Conservation (phyloP, 768 basidiomycete species). For the Russula compacta region DNA sequence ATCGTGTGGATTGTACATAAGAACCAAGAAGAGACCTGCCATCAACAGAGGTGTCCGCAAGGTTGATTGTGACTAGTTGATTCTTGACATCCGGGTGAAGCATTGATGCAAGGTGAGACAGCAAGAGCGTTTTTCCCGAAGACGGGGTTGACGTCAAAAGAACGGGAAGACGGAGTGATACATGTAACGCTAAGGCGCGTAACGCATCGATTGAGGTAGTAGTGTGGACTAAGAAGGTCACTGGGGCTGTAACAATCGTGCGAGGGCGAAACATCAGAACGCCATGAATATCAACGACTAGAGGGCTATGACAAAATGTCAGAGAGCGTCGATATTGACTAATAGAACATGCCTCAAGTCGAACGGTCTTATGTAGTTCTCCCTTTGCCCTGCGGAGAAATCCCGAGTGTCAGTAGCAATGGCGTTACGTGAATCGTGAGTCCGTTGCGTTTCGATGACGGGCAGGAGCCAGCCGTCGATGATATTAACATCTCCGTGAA, state of each 20-base stretch:
- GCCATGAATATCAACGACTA: slow-evolving; percentile 54
- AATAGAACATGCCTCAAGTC: slow-evolving; percentile 45
- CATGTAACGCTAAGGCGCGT: slow-evolving; percentile 49
- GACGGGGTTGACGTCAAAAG: slow-evolving; percentile 82
- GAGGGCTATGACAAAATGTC: slow-evolving; percentile 35
- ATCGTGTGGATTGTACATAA: slow-evolving; percentile 77
- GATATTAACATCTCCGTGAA: slow-evolving; percentile 35
- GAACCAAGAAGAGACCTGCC: slow-evolving; percentile 89
- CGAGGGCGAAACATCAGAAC: slow-evolving; percentile 51
- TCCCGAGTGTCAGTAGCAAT: slow-evolving; percentile 34
- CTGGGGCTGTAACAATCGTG: slow-evolving; percentile 19
- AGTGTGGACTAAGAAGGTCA: slow-evolving; percentile 50
- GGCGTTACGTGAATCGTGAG: slow-evolving; percentile 41
- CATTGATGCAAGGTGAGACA: slow-evolving; percentile 63
- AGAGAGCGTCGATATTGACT: slow-evolving; percentile 10
- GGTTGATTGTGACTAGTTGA: slow-evolving; percentile 77
- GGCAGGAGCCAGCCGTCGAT: slow-evolving; percentile 83
- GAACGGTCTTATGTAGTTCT: slow-evolving; percentile 33
- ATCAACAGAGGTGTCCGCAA: slow-evolving; percentile 93
- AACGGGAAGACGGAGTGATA: slow-evolving; percentile 64
- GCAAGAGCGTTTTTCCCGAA: slow-evolving; percentile 75
- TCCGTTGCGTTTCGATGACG: slow-evolving; percentile 53
- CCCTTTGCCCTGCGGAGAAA: slow-evolving; percentile 38
- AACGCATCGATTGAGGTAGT: slow-evolving; percentile 50
- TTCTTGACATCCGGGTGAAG: slow-evolving; percentile 53